Percentiles rank a stretch among this genome's conserved stretches.
phyloP scores from a whole-genome alignment of 2,329 filamentous ascomycete species.

The Scedosporium boydii region DNA sequence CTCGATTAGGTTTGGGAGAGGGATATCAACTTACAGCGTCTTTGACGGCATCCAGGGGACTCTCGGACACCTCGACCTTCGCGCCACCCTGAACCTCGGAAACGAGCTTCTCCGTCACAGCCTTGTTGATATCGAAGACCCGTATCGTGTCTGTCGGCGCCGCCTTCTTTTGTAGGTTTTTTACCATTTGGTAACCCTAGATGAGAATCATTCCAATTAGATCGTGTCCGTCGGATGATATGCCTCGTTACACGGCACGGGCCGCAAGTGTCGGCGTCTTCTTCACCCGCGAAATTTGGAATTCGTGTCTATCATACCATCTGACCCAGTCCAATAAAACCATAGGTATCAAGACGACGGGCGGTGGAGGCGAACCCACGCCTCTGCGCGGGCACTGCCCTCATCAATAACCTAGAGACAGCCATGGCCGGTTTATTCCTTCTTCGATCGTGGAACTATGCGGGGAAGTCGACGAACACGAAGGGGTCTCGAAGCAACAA shows the following conservation, averaged over 20 bases:
- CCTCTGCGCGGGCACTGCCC: conserved; percentile 21
- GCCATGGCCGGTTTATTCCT: neutral
- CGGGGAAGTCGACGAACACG: neutral
- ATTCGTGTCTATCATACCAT: conserved; percentile 34
- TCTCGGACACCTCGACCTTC: conserved; percentile 31
- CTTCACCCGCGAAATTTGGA: conserved; percentile 6
- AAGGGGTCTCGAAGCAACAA: no score
- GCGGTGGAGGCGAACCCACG: conserved; percentile 42
- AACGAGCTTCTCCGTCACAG: conserved; percentile 35
- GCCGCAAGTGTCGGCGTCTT: neutral
- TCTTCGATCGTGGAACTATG: conserved; percentile 2
- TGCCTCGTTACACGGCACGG: no score
- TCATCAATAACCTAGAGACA: neutral
- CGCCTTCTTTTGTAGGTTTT: conserved; percentile 50
- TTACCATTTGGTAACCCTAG: conserved; percentile 54
- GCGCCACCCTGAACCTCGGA: conserved; percentile 40
- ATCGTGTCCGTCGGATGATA: neutral
- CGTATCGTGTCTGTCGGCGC: conserved; percentile 38
- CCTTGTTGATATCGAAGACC: conserved; percentile 48
- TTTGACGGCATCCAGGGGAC: conserved; percentile 37
- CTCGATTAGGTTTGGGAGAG: neutral
- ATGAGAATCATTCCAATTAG: neutral
- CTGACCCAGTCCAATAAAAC: conserved; percentile 50
- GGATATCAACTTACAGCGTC: conserved; percentile 37
- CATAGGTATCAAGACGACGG: conserved; percentile 41